These are phyloP conservation scores for Coemansia biformis DNA, from an alignment of 192 early-diverging fungal genomes.

Conservation along the genomic window DNA sequence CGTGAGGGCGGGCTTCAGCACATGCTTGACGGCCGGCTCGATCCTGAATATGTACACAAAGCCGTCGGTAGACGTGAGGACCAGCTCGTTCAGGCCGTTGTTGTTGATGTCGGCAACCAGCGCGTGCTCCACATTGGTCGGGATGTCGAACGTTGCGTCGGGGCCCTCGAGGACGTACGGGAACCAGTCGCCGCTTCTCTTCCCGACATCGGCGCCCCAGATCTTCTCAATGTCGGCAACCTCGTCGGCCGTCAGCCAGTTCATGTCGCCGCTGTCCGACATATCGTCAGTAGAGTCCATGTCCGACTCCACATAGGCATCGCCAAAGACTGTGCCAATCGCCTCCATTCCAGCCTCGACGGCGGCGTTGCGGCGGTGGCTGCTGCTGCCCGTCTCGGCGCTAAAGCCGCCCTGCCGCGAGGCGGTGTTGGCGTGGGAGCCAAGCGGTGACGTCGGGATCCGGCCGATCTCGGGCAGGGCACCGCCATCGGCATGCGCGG, in stretches of 20 bases:
- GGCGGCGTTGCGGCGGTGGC: slow-evolving; percentile 6
- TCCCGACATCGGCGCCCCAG: slow-evolving; percentile 48
- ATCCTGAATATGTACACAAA: slow-evolving; percentile 51
- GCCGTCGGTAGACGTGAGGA: slow-evolving; percentile 50
- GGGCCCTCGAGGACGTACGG: slow-evolving; percentile 44
- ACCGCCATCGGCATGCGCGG: slow-evolving; percentile 5
- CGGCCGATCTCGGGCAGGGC: slow-evolving; percentile 3
- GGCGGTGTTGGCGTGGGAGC: neutral
- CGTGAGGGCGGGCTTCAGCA: slow-evolving; percentile 31
- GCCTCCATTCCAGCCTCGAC: slow-evolving; percentile 16
- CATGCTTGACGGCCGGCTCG: slow-evolving; percentile 33
- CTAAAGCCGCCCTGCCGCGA: slow-evolving; percentile 14
- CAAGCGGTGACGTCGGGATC: neutral
- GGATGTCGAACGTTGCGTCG: slow-evolving; percentile 46
- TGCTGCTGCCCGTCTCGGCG: slow-evolving; percentile 15
- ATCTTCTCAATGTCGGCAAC: slow-evolving; percentile 46
- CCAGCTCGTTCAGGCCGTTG: slow-evolving; percentile 51
- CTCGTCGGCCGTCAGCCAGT: slow-evolving; percentile 34
- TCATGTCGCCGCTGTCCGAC: slow-evolving; percentile 20
- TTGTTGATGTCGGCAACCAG: slow-evolving; percentile 48
- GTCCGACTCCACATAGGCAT: slow-evolving; percentile 32
- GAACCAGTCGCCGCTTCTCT: slow-evolving; percentile 51
- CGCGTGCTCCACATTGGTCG: slow-evolving; percentile 50
- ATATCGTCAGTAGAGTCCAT: slow-evolving; percentile 19
- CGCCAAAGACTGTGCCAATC: slow-evolving; percentile 29